These are phyloP conservation scores for Sordaria brevicollis DNA, from an alignment of 495 filamentous ascomycete genomes.

Conservation along the genomic window DNA sequence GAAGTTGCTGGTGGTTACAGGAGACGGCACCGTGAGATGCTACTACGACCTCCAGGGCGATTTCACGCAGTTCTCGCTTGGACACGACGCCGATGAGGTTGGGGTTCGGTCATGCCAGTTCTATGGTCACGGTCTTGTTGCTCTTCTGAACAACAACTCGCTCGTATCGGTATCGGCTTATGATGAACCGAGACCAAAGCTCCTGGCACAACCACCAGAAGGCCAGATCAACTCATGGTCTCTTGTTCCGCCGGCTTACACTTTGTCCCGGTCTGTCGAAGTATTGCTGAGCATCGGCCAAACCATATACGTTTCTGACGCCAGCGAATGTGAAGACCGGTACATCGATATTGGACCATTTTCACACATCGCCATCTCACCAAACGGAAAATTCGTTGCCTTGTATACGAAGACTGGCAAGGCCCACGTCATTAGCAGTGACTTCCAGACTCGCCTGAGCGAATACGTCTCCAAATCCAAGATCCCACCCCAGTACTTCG, in stretches of 20 bases:
- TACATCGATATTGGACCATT: conserved; percentile 87
- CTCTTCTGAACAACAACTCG: conserved; percentile 81
- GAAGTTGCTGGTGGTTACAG: conserved; percentile 76
- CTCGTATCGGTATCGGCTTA: conserved; percentile 81
- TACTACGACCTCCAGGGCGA: conserved; percentile 89
- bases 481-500: conserved; percentile 76
- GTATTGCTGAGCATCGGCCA: conserved; percentile 77
- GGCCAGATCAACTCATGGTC: conserved; percentile 81
- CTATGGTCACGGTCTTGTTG: conserved; percentile 85
- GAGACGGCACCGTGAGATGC: conserved; percentile 82
- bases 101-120: conserved; percentile 83
- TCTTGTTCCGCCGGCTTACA: conserved; percentile 78
- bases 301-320: conserved; percentile 79
- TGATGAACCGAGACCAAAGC: conserved; percentile 78
- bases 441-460: conserved; percentile 83
- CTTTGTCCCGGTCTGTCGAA: conserved; percentile 90
- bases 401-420: conserved; percentile 80
- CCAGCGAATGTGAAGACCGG: conserved; percentile 81
- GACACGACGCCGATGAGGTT: conserved; percentile 78
- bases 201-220: conserved; percentile 67
- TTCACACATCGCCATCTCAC: conserved; percentile 77
- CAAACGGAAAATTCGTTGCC: conserved; percentile 77
- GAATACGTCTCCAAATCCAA: conserved; percentile 84
- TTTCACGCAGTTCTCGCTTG: conserved; percentile 91
- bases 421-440: conserved; percentile 86